Evolutionary conservation across 2,329 filamentous ascomycete genomes (phyloP), one percentile per base, ranked within the genome.

Genomic region (Leptoxyphium fumago): DNA sequence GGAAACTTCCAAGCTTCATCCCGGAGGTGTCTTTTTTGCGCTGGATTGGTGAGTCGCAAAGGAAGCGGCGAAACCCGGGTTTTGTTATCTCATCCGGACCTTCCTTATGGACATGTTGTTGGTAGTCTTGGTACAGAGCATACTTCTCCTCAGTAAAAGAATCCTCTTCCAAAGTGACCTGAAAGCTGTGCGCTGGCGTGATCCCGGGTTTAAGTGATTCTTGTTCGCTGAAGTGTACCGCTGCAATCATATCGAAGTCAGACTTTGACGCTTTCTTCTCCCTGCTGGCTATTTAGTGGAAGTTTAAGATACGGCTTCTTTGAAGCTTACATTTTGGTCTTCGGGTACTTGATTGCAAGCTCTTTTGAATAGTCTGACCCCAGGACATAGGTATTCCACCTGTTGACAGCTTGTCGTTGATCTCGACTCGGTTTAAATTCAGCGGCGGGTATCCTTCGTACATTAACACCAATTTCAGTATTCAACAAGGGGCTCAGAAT

Each of bases 81-180:
- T 67, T 69, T 6, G 70, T 74, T 41, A 85, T 80, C 34, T 79
- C 71, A 7, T 64, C 61, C 0, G 73, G 68, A 0, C 66, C 61
- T 48, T 91, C 84, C 29, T 80, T 69, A 60, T 91, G 84, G 4
- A 91, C 80, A 30, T 77, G 61, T 3, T 69, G 68, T 59, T 91
- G 84, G 55, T 91, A 91, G 57, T 88, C 80, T 51, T 77, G 69
- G 55, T 79, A 91, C 1, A 91, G 67, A 8, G 57, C 56, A 45
- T 64, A 91, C 63, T 91, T 91, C 60, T 91, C 84, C 45, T 82
- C 73, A 0, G 80, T 84, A 57, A 82, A 89, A 6, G 64, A 62
- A 52, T 84, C 77, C 2, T 72, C 63, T 60, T 89, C 84, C 4
- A 91, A 67, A 2, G 77, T 82, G 41, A 89, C 76, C 30, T 71